Percentiles rank a stretch among this genome's conserved stretches.
phyloP scores from a whole-genome alignment of 179 eudicot genomes.

The Camellia oleifera region DNA sequence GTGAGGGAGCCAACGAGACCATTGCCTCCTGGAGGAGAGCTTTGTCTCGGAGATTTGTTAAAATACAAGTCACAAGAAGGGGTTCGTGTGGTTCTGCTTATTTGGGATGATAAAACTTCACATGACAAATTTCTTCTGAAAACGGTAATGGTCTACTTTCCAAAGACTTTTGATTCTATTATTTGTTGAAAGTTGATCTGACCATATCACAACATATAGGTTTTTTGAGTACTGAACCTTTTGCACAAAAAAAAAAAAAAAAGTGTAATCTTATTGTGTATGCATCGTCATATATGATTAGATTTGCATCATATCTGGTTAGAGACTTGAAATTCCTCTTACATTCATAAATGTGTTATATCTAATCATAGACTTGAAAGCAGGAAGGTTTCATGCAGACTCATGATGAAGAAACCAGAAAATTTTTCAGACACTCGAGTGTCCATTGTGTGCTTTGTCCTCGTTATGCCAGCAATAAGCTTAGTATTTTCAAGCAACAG shows the following conservation, averaged over 20 bases:
- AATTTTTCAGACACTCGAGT: constrained; percentile 77
- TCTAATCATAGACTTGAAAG: constrained; percentile 24
- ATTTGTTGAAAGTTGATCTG: background rate
- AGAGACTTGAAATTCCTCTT: constrained; percentile 4
- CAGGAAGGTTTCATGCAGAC: constrained; percentile 90
- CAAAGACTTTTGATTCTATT: background rate
- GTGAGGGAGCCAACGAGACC: constrained; percentile 65
- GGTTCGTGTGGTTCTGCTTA: constrained; percentile 69
- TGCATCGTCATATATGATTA: background rate
- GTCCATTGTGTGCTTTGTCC: constrained; percentile 78
- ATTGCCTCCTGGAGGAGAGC: constrained; percentile 64
- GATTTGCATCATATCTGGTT: background rate
- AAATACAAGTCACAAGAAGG: constrained; percentile 93
- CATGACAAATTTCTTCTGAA: constrained; percentile 61
- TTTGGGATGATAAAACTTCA: constrained; percentile 94
- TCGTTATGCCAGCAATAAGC: constrained; percentile 89
- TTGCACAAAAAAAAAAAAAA: background rate
- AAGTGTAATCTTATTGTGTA: background rate
- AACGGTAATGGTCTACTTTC: constrained; percentile 41
- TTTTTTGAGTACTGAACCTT: background rate
- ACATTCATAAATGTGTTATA: background rate
- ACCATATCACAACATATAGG: background rate
- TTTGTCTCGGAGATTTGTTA: constrained; percentile 68
- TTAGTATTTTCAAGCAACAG: constrained; percentile 84
- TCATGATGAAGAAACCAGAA: constrained; percentile 88